phyloP scores from a whole-genome alignment of 164 flowering plant species.

The Tetracentron sinense region DNA sequence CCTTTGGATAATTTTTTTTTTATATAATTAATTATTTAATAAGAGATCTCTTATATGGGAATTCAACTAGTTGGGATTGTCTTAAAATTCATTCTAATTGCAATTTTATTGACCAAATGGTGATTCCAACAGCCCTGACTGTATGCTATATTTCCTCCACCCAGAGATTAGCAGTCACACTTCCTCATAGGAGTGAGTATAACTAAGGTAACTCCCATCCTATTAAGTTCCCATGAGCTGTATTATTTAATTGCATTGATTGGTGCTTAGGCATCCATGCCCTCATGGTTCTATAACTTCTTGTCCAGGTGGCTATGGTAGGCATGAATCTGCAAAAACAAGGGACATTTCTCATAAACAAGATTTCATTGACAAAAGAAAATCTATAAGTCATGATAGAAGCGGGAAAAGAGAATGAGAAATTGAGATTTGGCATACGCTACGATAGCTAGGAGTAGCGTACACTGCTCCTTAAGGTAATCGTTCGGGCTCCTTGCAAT shows the following conservation, averaged over 20 bases:
- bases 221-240: slow-evolving; percentile 46
- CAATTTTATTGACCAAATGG: too few relatives aligned
- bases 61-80: too few relatives aligned
- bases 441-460: slow-evolving; percentile 54
- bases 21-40: too few relatives aligned
- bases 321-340: slow-evolving; percentile 62
- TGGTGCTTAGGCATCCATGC: slow-evolving; percentile 80
- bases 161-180: too few relatives aligned
- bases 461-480: slow-evolving; percentile 35
- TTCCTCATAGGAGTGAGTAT: too few relatives aligned
- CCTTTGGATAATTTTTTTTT: too few relatives aligned
- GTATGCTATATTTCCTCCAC: too few relatives aligned
- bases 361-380: not conserved
- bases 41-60: too few relatives aligned
- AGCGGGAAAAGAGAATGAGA: not conserved
- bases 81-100: too few relatives aligned
- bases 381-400: not conserved
- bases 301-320: slow-evolving; percentile 74
- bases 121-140: too few relatives aligned
- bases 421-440: slow-evolving; percentile 29
- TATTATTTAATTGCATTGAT: slow-evolving; percentile 61
- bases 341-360: too few relatives aligned
- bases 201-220: too few relatives aligned
- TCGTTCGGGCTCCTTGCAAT: slow-evolving; percentile 48
- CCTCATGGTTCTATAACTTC: slow-evolving; percentile 72